A percentile compares a stretch with the other conserved stretches of the same genome.
Evolutionary conservation across 1,284 basidiomycete genomes (phyloP).

Genomic region (Vanrija sp.): DNA sequence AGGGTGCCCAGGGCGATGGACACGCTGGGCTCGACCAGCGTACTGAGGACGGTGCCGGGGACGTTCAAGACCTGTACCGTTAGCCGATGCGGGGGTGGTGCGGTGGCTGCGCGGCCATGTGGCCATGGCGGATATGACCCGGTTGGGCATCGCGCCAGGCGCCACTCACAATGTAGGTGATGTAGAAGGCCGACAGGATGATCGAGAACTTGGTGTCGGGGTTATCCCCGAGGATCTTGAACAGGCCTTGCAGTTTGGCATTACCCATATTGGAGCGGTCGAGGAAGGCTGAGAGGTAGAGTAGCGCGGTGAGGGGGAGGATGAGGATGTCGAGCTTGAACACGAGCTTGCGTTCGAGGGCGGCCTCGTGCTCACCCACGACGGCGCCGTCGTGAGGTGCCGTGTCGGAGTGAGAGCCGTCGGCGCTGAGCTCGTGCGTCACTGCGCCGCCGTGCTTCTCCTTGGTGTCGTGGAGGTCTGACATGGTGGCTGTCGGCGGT

Average conservation of each 20-base stretch:
- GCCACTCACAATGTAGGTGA: conserved; percentile 49
- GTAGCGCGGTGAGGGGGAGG: conserved; percentile 8
- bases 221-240: conserved; percentile 23
- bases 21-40: conserved; percentile 7
- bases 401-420: no score
- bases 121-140: no score
- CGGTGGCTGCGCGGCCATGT: no score
- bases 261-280: conserved; percentile 21
- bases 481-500: no score
- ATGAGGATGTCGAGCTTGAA: conserved; percentile 1
- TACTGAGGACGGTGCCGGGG: conserved; percentile 39
- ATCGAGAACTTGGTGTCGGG: conserved; percentile 33
- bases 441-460: no score
- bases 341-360: neutral
- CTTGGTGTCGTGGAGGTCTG: no score
- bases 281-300: conserved; percentile 9
- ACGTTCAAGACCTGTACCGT: conserved; percentile 48
- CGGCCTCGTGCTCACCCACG: no score
- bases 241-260: conserved; percentile 30
- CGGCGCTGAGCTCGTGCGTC: no score
- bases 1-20: conserved; percentile 22
- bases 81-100: conserved; percentile 56
- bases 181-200: conserved; percentile 31
- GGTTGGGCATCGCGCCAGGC: no score
- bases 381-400: no score